These are phyloP conservation scores for Penicillium angulare DNA, from an alignment of 495 filamentous ascomycete species.

Conservation along the genomic window DNA sequence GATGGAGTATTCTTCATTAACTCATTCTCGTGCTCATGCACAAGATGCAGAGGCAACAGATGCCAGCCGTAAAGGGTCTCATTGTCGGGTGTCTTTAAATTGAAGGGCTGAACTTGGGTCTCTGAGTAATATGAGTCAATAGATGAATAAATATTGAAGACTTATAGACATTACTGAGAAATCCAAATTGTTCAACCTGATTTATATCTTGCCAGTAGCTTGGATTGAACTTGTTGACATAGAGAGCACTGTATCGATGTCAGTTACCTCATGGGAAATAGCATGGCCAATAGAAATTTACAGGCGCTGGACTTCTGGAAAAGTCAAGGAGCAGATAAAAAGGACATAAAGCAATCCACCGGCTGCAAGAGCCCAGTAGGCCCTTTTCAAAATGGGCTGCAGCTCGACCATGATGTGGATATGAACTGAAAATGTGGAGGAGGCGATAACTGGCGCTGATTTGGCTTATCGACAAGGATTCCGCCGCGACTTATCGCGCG, in stretches of 20 bases:
- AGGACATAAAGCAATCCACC: conserved; percentile 51
- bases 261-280: conserved; percentile 4
- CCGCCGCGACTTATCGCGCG: conserved; percentile 9
- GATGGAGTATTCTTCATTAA: conserved; percentile 28
- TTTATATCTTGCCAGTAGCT: conserved; percentile 67
- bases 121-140: conserved; percentile 34
- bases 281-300: conserved; percentile 24
- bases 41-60: conserved; percentile 51
- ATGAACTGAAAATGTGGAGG: conserved; percentile 5
- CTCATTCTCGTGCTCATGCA: conserved; percentile 10
- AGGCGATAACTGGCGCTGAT: not conserved
- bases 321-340: conserved; percentile 45
- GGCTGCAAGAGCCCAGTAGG: conserved; percentile 55
- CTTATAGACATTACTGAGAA: conserved; percentile 58
- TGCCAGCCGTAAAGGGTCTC: conserved; percentile 62
- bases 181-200: conserved; percentile 75
- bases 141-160: not conserved
- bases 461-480: not conserved
- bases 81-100: conserved; percentile 55
- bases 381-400: conserved; percentile 53
- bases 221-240: conserved; percentile 71
- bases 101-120: conserved; percentile 61
- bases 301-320: conserved; percentile 51
- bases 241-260: conserved; percentile 59
- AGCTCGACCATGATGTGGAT: conserved; percentile 35